Evolutionary conservation across 2,329 filamentous ascomycete species (phyloP).

Genomic region (Ascochyta fabae): DNA sequence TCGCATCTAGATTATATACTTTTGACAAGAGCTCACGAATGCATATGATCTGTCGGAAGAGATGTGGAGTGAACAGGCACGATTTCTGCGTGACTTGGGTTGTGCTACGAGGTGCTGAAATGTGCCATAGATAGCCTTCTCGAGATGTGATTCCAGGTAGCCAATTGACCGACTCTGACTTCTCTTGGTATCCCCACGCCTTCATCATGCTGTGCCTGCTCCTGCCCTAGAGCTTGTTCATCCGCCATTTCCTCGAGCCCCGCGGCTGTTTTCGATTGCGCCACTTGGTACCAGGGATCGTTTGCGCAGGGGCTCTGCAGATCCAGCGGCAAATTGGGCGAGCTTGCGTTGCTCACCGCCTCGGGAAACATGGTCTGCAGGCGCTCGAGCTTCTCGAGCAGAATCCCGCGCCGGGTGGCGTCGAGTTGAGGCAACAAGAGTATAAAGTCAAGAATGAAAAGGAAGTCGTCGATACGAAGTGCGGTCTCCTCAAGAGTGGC

Average conservation of each 20-base stretch:
- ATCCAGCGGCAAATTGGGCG: conserved; percentile 41
- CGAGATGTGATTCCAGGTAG: conserved; percentile 46
- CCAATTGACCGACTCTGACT: conserved; percentile 28
- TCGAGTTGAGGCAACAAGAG: conserved; percentile 58
- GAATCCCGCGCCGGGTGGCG: conserved; percentile 54
- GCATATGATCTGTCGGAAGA: background rate
- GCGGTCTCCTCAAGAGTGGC: conserved; percentile 55
- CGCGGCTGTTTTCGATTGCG: conserved; percentile 43
- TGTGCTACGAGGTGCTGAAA: conserved; percentile 15
- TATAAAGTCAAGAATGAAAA: conserved; percentile 60
- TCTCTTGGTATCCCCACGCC: conserved; percentile 21
- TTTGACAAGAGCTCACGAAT: background rate
- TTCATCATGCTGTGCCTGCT: conserved; percentile 4
- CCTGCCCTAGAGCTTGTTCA: conserved; percentile 11
- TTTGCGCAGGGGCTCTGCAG: conserved; percentile 33
- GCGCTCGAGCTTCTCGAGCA: conserved; percentile 52
- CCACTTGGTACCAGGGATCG: conserved; percentile 45
- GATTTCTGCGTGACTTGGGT: background rate
- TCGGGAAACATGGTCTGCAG: conserved; percentile 47
- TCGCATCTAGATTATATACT: background rate
- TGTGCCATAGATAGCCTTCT: conserved; percentile 35
- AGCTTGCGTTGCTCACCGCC: conserved; percentile 40
- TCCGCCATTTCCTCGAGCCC: conserved; percentile 32
- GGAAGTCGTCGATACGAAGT: conserved; percentile 60
- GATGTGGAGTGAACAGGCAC: background rate